Evolutionary conservation across 208 protist species (phyloP), one percentile per base, ranked within the genome.

Genomic region (Trypanosoma scelopori): DNA sequence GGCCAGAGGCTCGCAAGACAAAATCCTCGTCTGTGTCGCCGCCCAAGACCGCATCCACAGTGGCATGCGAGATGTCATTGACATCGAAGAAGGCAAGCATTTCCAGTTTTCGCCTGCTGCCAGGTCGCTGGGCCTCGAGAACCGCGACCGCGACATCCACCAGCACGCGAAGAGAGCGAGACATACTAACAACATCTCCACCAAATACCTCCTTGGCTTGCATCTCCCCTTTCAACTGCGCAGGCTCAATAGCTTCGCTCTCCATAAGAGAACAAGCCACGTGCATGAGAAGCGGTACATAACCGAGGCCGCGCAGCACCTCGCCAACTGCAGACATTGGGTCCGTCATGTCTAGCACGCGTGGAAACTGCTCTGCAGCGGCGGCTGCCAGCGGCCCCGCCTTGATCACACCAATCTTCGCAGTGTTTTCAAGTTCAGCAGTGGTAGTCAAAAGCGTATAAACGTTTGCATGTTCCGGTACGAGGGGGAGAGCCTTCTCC

Each of bases 221-320:
- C 18, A 92, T 61, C 9, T 65, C 3, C 1, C 45, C 11, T 3
- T 69, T 48, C 35, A 91, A 66, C 45, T 74, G 51, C 1, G 56
- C 3, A 4, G 79, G 47, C 9, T 56, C 68, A 37, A 76, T 71
- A 15, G 76, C 64, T 13, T 60, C 77, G 7, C 55, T 65, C 16
- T 79, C 72, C 18, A 93, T 56, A 11, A 95, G 50, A 30, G 63
- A 69, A 0, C 63, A 64, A 0, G 84, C 85, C 1, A 95, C 46
- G 51, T 84, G 66, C 65, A 92, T 69, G 39, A 92, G 71, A 56
- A 95, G 60, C 5, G 89, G 89, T n/a, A 91, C 86, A 53, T 82
- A 69, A 41, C 84, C 85, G 32, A 92, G 58, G 15, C 68, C 67
- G 47, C 25, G 61, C 41, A 76, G 37, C 7, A 74, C 32, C 6